These are phyloP conservation scores for Fusarium tupiense DNA, from an alignment of 2,329 filamentous ascomycete genomes.

Conservation along the genomic window DNA sequence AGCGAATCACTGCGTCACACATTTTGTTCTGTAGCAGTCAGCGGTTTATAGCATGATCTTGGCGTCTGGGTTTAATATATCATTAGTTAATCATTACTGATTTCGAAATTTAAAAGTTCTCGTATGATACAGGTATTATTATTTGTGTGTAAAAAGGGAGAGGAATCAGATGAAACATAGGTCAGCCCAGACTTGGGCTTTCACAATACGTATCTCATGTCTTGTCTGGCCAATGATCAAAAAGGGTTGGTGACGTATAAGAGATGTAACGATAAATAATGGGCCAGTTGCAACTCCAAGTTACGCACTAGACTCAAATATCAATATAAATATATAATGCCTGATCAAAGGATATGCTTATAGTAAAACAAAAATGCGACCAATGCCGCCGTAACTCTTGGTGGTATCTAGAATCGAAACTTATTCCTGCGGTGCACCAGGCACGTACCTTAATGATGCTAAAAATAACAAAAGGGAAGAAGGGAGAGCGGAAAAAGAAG, in stretches of 20 bases:
- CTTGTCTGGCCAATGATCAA: neutral
- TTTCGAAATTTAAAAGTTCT: neutral
- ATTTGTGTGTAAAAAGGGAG: neutral
- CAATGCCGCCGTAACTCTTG: constrained; percentile 24
- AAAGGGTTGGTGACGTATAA: neutral
- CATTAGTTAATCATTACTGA: neutral
- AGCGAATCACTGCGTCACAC: neutral
- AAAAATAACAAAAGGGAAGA: constrained; percentile 13
- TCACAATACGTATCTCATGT: neutral
- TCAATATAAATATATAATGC: neutral
- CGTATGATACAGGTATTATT: neutral
- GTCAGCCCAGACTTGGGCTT: neutral
- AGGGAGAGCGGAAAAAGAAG: constrained; percentile 3
- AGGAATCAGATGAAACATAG: neutral
- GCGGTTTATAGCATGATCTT: constrained; percentile 33
- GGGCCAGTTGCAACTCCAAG: neutral
- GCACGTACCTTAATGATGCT: constrained; percentile 28
- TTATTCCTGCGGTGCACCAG: constrained; percentile 23
- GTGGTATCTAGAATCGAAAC: constrained; percentile 39
- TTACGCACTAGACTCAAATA: neutral
- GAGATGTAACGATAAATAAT: neutral
- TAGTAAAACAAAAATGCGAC: constrained; percentile 19
- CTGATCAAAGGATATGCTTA: constrained; percentile 10
- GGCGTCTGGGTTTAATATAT: constrained; percentile 34
- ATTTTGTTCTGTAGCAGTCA: constrained; percentile 4